Base-by-base conservation (phyloP, 805 yeast genomes). In the Lipomyces sp. region DNA sequence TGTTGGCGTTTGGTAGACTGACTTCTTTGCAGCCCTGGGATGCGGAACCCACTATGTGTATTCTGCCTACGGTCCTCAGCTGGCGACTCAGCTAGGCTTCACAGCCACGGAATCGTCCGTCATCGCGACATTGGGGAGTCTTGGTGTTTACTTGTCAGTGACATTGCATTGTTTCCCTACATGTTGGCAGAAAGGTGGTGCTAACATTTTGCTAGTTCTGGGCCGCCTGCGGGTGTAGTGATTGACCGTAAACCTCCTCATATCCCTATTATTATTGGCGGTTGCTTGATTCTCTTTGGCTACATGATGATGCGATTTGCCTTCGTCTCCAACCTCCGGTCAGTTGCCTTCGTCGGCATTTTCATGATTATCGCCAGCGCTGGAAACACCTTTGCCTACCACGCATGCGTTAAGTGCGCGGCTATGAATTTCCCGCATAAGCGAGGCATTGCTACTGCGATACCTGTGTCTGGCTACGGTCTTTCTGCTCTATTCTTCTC, bases 61-160 rank as follows among this genome's bases (percentile, higher is more conserved):
- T 77, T 86, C 90, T 7, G 90, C 91, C 0, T 90, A 86, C 75
- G 88, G 92, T 50, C 94, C 96, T 0, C 95, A 90, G 75, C 80
- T 89, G 63, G 90, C 92, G 0, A 76, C 76, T 35, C 80, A 81
- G 60, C 81, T 90, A 62, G 77, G 78, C 29, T 85, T 90, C 71
- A 75, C 85, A 0, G 91, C 90, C 2, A 81, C 90, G 0, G 83
- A 87, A 62, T 81, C 90, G 3, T 86, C 92, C 3, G 74, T 82
- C 35, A 82, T 90, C 2, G 93, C 92, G 2, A 83, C 89, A 73
- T 75, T 83, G 6, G 96, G 94, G 1, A 85, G 88, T 42, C 77
- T 89, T 50, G 92, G 93, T 0, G 80, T 80, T 72, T 81, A 88
- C 2, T 80, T 90, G 74, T 70, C 24, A 42, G 73, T 55, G n/a